Evolutionary conservation across 441 rosid species (phyloP).

Genomic region (Cnidoscolus chayamansa): DNA sequence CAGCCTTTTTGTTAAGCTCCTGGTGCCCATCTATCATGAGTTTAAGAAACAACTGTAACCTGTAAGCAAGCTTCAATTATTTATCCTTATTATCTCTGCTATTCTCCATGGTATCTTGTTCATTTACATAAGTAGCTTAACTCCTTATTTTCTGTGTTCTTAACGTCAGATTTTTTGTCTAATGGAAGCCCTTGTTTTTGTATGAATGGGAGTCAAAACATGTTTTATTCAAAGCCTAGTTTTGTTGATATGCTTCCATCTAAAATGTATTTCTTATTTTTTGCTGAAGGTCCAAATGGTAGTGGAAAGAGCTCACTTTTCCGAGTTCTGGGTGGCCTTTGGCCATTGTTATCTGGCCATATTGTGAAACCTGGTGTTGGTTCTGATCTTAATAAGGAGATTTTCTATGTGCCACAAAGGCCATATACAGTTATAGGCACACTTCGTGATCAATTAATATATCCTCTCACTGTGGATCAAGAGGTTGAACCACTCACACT

Average conservation of each 20-base stretch:
- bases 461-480: constrained; percentile 83
- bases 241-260: background rate
- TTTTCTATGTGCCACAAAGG: constrained; percentile 96
- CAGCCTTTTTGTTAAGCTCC: background rate
- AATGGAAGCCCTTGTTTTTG: background rate
- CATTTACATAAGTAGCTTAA: background rate
- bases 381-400: constrained; percentile 98
- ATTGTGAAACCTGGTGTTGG: constrained; percentile 99
- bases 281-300: constrained; percentile 91
- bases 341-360: constrained; percentile 96
- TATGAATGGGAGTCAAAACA: background rate
- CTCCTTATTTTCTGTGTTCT: background rate
- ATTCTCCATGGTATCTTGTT: background rate
- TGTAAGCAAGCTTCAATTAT: background rate
- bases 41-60: background rate
- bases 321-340: constrained; percentile 98
- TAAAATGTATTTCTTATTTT: constrained; percentile 22
- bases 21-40: background rate
- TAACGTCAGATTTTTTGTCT: background rate
- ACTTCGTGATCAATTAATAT: constrained; percentile 93
- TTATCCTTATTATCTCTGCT: background rate
- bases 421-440: constrained; percentile 99
- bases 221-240: background rate
- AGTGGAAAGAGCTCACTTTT: constrained; percentile 99
- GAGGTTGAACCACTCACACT: constrained; percentile 69